Percentiles rank a stretch among this genome's conserved stretches.
phyloP scores from a whole-genome alignment of 352 stramenopile species.

The Globisporangium cystogenes region DNA sequence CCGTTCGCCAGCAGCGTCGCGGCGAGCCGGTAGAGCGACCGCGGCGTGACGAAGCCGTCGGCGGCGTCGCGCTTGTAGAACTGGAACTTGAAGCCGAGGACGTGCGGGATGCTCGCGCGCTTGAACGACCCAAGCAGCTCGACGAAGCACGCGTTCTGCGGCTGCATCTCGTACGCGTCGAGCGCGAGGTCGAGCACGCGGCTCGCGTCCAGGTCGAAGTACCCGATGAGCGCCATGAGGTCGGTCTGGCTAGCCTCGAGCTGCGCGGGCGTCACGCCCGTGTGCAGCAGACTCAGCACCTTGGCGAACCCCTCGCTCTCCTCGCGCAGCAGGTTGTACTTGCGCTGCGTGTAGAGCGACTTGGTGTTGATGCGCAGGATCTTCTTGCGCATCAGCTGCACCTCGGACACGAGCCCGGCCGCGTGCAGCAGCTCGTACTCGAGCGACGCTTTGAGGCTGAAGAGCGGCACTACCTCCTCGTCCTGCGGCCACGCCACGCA shows the following conservation, averaged over 20 bases:
- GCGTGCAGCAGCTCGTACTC: slow-evolving; percentile 76
- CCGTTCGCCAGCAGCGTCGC: slow-evolving; percentile 85
- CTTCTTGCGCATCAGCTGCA: slow-evolving; percentile 56
- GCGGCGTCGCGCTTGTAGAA: slow-evolving; percentile 74
- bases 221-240: slow-evolving; percentile 75
- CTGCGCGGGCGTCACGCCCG: slow-evolving; percentile 51
- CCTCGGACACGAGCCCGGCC: slow-evolving; percentile 46
- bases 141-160: slow-evolving; percentile 70
- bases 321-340: slow-evolving; percentile 96
- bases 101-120: slow-evolving; percentile 73
- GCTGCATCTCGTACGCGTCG: slow-evolving; percentile 90
- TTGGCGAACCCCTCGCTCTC: slow-evolving; percentile 97
- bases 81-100: slow-evolving; percentile 93
- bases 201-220: slow-evolving; percentile 96
- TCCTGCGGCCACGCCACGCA: slow-evolving; percentile 21
- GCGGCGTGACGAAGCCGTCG: slow-evolving; percentile 41
- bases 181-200: slow-evolving; percentile 92
- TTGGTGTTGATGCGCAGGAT: slow-evolving; percentile 85
- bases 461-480: slow-evolving; percentile 50
- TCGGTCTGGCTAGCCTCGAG: slow-evolving; percentile 68
- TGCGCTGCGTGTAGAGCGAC: slow-evolving; percentile 93
- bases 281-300: slow-evolving; percentile 81
- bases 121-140: slow-evolving; percentile 74
- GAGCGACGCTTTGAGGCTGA: slow-evolving; percentile 57
- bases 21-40: slow-evolving; percentile 78